These are phyloP conservation scores for Trypanosoma boissoni DNA, from an alignment of 208 protist genomes.

Conservation along the genomic window DNA sequence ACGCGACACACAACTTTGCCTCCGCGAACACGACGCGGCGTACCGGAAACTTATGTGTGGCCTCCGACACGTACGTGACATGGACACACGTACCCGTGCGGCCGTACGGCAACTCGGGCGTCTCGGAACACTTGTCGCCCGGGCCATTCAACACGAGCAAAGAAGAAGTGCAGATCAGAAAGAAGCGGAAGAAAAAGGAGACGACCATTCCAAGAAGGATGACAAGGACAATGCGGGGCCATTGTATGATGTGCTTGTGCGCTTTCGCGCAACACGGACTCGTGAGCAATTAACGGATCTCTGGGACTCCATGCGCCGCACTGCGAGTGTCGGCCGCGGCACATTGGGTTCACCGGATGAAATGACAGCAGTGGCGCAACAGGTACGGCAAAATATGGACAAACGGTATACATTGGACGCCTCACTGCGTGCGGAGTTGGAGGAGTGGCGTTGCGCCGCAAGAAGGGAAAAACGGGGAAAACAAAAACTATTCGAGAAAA, in stretches of 20 bases:
- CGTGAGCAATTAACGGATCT: slow-evolving; percentile 28
- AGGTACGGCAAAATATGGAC: slow-evolving; percentile 3
- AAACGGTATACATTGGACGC: slow-evolving; percentile 1
- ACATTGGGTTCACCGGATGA: too few relatives aligned
- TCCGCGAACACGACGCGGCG: slow-evolving; percentile 34
- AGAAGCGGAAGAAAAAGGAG: neutral
- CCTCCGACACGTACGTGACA: slow-evolving; percentile 34
- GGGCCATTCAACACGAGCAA: slow-evolving; percentile 35
- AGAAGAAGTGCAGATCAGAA: neutral
- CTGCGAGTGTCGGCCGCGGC: too few relatives aligned
- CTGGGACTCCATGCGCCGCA: slow-evolving; percentile 10
- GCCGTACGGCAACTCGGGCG: slow-evolving; percentile 24
- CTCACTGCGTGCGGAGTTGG: slow-evolving; percentile 4
- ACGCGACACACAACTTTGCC: slow-evolving; percentile 63
- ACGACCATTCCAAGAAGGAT: neutral
- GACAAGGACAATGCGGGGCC: neutral
- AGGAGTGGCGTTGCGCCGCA: neutral
- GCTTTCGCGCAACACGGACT: slow-evolving; percentile 34
- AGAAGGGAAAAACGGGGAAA: neutral
- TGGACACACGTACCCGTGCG: slow-evolving; percentile 33
- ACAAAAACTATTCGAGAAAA: slow-evolving; percentile 2
- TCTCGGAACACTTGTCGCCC: slow-evolving; percentile 41
- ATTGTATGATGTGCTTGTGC: slow-evolving; percentile 14
- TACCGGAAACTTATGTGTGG: slow-evolving; percentile 49
- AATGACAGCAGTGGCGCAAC: slow-evolving; percentile 9